Percentiles rank a stretch among this genome's conserved stretches.
Evolutionary conservation across 2,329 filamentous ascomycete species (phyloP).

Genomic region (Aspergillus hiratsukae): DNA sequence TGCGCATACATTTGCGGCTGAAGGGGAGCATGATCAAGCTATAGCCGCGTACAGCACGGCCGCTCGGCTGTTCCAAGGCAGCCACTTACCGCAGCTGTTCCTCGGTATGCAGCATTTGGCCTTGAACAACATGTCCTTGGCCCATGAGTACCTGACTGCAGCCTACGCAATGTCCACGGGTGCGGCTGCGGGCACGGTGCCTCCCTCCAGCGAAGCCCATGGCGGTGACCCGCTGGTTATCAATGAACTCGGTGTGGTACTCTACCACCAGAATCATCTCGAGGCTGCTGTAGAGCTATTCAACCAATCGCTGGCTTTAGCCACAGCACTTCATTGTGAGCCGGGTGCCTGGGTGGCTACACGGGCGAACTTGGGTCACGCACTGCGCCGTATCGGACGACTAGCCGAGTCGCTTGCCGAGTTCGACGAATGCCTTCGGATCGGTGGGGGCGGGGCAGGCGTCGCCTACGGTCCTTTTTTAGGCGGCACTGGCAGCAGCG

Average conservation of each 20-base stretch:
- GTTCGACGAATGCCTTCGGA: constrained; percentile 82
- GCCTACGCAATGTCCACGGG: constrained; percentile 62
- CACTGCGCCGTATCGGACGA: constrained; percentile 67
- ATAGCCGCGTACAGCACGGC: constrained; percentile 97
- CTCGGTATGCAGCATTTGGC: constrained; percentile 98
- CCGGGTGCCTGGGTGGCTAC: constrained; percentile 77
- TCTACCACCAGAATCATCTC: constrained; percentile 82
- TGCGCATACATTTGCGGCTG: constrained; percentile 94
- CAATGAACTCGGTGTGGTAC: constrained; percentile 94
- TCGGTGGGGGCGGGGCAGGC: constrained; percentile 70
- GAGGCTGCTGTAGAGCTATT: constrained; percentile 75
- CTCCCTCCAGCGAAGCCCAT: constrained; percentile 20
- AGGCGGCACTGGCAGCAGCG: constrained; percentile 32
- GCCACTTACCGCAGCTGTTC: constrained; percentile 91
- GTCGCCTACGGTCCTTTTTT: constrained; percentile 68
- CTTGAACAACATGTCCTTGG: constrained; percentile 88
- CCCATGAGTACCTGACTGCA: constrained; percentile 89
- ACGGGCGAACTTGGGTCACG: constrained; percentile 84
- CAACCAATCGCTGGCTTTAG: constrained; percentile 68
- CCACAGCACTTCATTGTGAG: constrained; percentile 76
- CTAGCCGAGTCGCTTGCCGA: constrained; percentile 69
- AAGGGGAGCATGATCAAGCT: constrained; percentile 96
- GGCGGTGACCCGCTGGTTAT: constrained; percentile 74
- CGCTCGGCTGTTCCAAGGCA: constrained; percentile 90
- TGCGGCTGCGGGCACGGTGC: constrained; percentile 26